Base-by-base conservation (phyloP, 352 stramenopile genomes). In the Pythium coloratum region DNA sequence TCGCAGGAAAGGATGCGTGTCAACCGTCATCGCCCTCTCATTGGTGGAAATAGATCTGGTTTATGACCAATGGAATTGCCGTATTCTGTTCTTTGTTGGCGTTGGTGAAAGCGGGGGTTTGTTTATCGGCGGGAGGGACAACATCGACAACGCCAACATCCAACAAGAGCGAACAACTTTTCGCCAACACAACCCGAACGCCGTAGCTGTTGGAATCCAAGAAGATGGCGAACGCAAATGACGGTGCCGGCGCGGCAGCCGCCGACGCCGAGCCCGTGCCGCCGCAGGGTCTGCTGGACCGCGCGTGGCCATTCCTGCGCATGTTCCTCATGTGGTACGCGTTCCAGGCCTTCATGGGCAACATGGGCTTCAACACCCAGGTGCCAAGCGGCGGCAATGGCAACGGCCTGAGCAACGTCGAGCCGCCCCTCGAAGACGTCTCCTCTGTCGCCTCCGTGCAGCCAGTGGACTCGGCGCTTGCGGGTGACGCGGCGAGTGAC, bases 311-410 rank as follows among this genome's bases (percentile, higher is more conserved):
- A 40, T 72, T 90, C 63, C 49, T 91, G 34, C 87, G 84, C 67
- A 86, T 93, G 71, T 49, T 92, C n/a, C 74, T 85, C 65, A 81
- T 94, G 63, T 95, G 86, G 81, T 95, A 95, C 76, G 75, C 83
- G 38, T 82, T 95, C 62, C 81, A 90, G 54, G 73, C 78, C 44
- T 77, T 81, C 54, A 78, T 84, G 59, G 74, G 71, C 53, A 69
- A 76, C 38, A 71, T 89, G 24, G 59, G 66, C 55, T 67, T 72
- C 34, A 50, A 58, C n/a, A 67, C 63, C 59, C 66, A 72, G 47
- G 53, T 67, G 1, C n/a, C 56, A 34, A 57, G 44, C 34, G 57
- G 10, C 42, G 18, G 24, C 54, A 8, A 16, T 0, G 28, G 12
- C 32, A 10, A 8, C 49, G 14, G 47, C 53, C 28, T 34, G 13